Percentiles rank a stretch among this genome's conserved stretches.
phyloP scores from a whole-genome alignment of 352 stramenopile genomes.

The Phytophthora sp. region DNA sequence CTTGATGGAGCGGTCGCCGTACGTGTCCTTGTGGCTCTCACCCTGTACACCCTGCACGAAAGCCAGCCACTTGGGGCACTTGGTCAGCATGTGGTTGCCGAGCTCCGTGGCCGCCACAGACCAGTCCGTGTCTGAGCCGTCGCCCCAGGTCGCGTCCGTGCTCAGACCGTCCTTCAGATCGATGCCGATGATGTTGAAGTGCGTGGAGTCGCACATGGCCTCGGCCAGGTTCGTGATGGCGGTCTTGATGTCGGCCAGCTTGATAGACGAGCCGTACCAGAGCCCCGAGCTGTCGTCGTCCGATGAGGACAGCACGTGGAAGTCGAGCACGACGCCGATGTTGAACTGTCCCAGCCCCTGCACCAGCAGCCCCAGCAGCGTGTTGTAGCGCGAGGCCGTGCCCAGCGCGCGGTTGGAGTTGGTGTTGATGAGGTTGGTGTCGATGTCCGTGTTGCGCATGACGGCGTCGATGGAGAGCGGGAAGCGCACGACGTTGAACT shows the following conservation, averaged over 20 bases:
- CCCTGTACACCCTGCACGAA: slow-evolving; percentile 81
- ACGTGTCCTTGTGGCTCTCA: slow-evolving; percentile 71
- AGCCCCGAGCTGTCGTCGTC: slow-evolving; percentile 53
- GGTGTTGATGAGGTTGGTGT: slow-evolving; percentile 76
- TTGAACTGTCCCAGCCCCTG: slow-evolving; percentile 79
- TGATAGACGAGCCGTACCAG: slow-evolving; percentile 83
- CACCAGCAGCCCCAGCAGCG: slow-evolving; percentile 60
- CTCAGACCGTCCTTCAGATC: slow-evolving; percentile 81
- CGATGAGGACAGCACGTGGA: slow-evolving; percentile 68
- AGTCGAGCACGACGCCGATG: slow-evolving; percentile 83
- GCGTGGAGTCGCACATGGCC: slow-evolving; percentile 75
- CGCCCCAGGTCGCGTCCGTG: slow-evolving; percentile 74
- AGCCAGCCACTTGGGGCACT: slow-evolving; percentile 77
- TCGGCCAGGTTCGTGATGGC: slow-evolving; percentile 78
- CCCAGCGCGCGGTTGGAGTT: slow-evolving; percentile 83
- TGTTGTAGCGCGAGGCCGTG: slow-evolving; percentile 67
- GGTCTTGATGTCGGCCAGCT: slow-evolving; percentile 73
- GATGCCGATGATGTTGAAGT: slow-evolving; percentile 89
- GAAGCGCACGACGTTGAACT: slow-evolving; percentile 84
- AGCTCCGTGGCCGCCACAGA: slow-evolving; percentile 66
- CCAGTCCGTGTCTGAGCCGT: slow-evolving; percentile 82
- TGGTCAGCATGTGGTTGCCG: slow-evolving; percentile 65
- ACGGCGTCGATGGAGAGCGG: slow-evolving; percentile 76
- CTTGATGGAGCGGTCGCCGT: slow-evolving; percentile 61
- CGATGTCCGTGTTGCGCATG: slow-evolving; percentile 68